These are phyloP conservation scores for Anisodus tanguticus DNA, from an alignment of 257 asterid genomes.

Conservation along the genomic window DNA sequence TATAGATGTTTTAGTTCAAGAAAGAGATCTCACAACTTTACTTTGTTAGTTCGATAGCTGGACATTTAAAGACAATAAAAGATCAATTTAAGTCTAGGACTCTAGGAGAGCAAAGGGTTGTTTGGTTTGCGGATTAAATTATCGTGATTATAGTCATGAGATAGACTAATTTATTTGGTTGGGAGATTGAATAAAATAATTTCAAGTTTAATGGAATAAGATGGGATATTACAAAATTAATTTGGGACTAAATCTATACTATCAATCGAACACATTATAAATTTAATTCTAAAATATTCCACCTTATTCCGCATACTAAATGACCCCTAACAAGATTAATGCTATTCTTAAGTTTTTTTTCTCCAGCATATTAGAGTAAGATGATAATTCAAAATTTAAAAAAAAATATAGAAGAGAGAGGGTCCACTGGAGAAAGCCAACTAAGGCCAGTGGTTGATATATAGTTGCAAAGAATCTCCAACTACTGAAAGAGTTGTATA, in stretches of 20 bases:
- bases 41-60: background rate
- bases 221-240: too few relatives aligned
- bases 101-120: background rate
- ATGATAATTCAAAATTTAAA: background rate
- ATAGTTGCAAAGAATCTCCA: conserved; percentile 12
- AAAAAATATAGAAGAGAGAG: background rate
- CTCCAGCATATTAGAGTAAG: background rate
- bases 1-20: background rate
- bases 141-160: too few relatives aligned
- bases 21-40: background rate
- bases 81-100: background rate
- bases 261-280: too few relatives aligned
- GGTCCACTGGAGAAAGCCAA: background rate
- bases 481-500: background rate
- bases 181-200: too few relatives aligned
- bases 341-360: background rate
- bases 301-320: too few relatives aligned
- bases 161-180: too few relatives aligned
- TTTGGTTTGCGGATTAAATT: too few relatives aligned
- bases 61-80: background rate
- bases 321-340: background rate
- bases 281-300: too few relatives aligned
- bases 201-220: too few relatives aligned
- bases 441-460: background rate
- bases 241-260: too few relatives aligned